Evolutionary conservation across 2,329 filamentous ascomycete species (phyloP), one percentile per base, ranked within the genome.

Genomic region (Mycosphaerella sp.): DNA sequence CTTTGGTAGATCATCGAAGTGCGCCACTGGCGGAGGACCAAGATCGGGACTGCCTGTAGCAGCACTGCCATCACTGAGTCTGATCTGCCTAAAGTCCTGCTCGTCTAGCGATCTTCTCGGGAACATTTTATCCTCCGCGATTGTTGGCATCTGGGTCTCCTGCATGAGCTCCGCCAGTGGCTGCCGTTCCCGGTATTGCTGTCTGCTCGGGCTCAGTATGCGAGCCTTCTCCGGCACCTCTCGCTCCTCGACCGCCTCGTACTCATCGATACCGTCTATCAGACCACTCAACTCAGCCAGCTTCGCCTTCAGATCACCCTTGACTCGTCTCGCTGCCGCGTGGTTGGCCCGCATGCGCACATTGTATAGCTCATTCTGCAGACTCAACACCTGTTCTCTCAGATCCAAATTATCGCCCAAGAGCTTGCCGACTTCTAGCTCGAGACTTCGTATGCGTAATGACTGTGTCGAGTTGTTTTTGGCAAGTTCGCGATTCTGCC

Each of bases 401-500:
- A 93, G 78, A 51, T 83, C 78, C 52, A 92, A 78, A 66, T 93
- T 93, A 62, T 93, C 87, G n/a, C 85, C 83, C 23, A 91, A 76
- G 59, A 91, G 79, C 46, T 83, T 82, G 40, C 85, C 83, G 58
- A 82, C 84, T 70, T 95, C 87, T 66, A 84, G 82, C 66, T 92
- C 87, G 55, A 93, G 78, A 59, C 78, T 81, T 56, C 87, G 83
- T 64, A 93, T 91, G 61, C 85, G 84, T 32, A 89, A 77, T 32
- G 86, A 87, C 69, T 91, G 86, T 48, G 80, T 79, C 23, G 87
- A 89, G 72, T 95, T 93, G 64, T 80, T 82, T 72, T 77, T 78
- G 55, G 87, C 87, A 59, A 93, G 85, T 66, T 93, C 88, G 71
- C 87, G 81, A 69, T 95, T 95, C 69, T 93, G 89, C 51, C 88